phyloP scores from a whole-genome alignment of 1,139 yeast genomes.

The Saccharomycopsis hybrid region DNA sequence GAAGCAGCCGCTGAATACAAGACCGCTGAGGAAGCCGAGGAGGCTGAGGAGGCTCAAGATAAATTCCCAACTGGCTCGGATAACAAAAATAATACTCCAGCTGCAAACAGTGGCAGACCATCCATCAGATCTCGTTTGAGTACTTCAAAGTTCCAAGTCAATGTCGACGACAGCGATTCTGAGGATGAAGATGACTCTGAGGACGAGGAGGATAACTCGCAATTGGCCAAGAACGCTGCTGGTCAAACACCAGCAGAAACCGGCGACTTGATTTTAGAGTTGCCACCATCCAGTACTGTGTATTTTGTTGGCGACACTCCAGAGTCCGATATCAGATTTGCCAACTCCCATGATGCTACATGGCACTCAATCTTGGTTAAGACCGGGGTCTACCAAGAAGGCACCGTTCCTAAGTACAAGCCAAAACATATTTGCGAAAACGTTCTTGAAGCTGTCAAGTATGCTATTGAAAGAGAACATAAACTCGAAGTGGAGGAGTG shows the following conservation, averaged over 20 bases:
- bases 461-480: constrained; percentile 78
- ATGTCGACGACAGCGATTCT: constrained; percentile 24
- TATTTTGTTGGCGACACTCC: constrained; percentile 94
- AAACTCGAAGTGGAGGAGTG: constrained; percentile 63
- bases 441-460: constrained; percentile 75
- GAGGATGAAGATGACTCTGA: constrained; percentile 28
- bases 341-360: constrained; percentile 75
- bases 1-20: background rate
- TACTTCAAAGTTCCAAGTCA: constrained; percentile 20
- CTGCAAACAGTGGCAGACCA: constrained; percentile 12
- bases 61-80: background rate
- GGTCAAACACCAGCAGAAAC: constrained; percentile 3
- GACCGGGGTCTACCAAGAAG: constrained; percentile 81
- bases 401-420: constrained; percentile 68
- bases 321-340: constrained; percentile 81
- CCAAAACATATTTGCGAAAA: constrained; percentile 70
- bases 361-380: constrained; percentile 83
- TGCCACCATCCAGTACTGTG: constrained; percentile 80
- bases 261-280: constrained; percentile 32
- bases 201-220: constrained; percentile 28
- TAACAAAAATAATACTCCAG: constrained; percentile 2
- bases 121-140: constrained; percentile 19
- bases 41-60: constrained; percentile 13
- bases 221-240: constrained; percentile 2
- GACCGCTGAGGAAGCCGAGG: constrained; percentile 22